Evolutionary conservation across 2,329 filamentous ascomycete genomes (phyloP), one percentile per base, ranked within the genome.

Genomic region (Penicillium sp.): DNA sequence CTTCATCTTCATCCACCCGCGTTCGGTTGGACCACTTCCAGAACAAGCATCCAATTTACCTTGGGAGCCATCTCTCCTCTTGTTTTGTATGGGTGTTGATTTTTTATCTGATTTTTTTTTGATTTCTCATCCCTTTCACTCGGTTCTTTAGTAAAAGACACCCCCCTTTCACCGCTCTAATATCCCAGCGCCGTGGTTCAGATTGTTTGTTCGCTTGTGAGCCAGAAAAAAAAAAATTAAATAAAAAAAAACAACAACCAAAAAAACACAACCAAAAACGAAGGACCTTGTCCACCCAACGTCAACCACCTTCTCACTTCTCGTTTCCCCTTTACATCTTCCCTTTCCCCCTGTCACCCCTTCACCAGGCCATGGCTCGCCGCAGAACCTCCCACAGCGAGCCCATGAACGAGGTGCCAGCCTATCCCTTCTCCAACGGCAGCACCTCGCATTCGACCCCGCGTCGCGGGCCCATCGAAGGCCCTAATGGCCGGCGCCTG

Each of bases 401-500:
- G 39, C 51, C 65, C 49, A 61, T 68, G 58, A 72, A 70, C 46
- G 67, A 69, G 49, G 63, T 67, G 8, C 41, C 65, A 52, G 68
- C 71, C 29, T 70, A 73, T 59, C 67, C 69, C 2, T 71, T 65
- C 52, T 61, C 54, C 56, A 59, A 49, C 60, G 66, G 33, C 24
- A 46, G 61, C 45, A 52, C 55, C 27, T 51, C 58, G 44, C 52
- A 54, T 23, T 55, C 52, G 43, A 59, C 59, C 33, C 66, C 56
- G 48, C 69, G 66, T 42, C 65, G 69, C 34, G 71, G 69, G 8
- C 71, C 70, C 37, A 73, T 74, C 55, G 71, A 73, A 55, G 70
- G 69, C n/a, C 71, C 71, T 27, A 64, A 69, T 60, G 71, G 71
- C 52, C 68, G 70, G 33, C 65, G 69, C 43, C 59, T 74, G 32